Percentiles rank a stretch among this genome's conserved stretches.
Evolutionary conservation across 768 basidiomycete species (phyloP).

Genomic region (Termitomyces sp.): DNA sequence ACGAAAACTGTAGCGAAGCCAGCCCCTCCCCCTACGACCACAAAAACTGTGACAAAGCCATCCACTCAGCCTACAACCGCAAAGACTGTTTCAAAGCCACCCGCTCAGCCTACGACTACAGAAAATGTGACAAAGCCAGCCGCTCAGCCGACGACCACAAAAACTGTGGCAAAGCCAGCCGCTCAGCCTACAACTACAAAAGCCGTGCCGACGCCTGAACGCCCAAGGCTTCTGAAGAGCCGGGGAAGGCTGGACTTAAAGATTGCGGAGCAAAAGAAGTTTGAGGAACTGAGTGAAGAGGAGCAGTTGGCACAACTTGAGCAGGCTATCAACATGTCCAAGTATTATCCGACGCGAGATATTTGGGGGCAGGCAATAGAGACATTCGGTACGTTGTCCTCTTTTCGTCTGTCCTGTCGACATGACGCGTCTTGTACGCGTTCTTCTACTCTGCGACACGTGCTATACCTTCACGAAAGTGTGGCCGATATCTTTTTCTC

Average conservation of each 20-base stretch:
- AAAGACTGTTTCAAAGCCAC: background rate
- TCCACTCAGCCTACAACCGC: background rate
- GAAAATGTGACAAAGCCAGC: background rate
- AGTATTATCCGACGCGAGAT: constrained; percentile 32
- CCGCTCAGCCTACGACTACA: background rate
- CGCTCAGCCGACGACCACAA: background rate
- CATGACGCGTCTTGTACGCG: background rate
- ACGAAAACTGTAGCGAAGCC: background rate
- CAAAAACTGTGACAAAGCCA: background rate
- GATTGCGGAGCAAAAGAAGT: constrained; percentile 11
- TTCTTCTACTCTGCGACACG: background rate
- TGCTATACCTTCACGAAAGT: background rate
- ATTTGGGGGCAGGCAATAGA: constrained; percentile 35
- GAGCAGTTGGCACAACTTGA: constrained; percentile 33
- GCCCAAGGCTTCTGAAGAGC: background rate
- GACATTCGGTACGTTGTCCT: constrained; percentile 31
- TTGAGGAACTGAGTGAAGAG: constrained; percentile 18
- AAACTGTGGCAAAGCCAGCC: background rate
- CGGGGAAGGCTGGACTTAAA: constrained; percentile 5
- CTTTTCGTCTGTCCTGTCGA: background rate
- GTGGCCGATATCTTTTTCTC: background rate
- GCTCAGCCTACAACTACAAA: background rate
- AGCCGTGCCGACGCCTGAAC: background rate
- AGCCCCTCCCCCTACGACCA: too few species aligned
- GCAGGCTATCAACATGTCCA: constrained; percentile 25